Base-by-base conservation (phyloP, 164 flowering plant species). In the Stephania yunnanensis region DNA sequence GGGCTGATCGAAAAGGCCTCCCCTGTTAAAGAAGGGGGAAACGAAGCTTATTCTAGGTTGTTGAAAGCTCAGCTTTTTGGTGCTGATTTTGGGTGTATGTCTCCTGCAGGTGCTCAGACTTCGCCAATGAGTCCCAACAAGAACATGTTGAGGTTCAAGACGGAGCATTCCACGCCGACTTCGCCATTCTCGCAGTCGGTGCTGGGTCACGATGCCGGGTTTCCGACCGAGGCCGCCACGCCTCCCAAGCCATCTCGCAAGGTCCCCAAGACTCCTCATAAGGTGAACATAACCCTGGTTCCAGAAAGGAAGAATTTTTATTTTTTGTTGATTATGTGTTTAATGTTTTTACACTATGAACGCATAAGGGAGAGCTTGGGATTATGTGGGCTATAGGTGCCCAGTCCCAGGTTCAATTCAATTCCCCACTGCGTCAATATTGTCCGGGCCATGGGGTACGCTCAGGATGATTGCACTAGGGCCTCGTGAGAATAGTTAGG, bases 211-310 rank as follows among this genome's bases (percentile, higher is more conserved):
- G 91, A 91, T 70, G 75, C 58, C 25, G 90, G 87, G 55, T 53
- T 83, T 66, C 79, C 88, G 17, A 25, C 69, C 6, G 99, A 90
- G 76, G 73, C 76, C 50, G 82, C 91, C 1, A 87, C 97, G 9
- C 91, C 97, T 48, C 94, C 97, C 0, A 95, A 92, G 85, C 94
- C 93, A 0, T 90, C 92, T 0, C 69, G 99, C 76, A 95, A 92
- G 78, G 91, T 95, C 19, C 91, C 98, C 71, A 95, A 93, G 85
- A 92, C 98, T 7, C 98, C 99, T 31, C 92, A 93, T 63, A 95
- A 95, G 98, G 99, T 91, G 73, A 15, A 29, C 11, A 17, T 64
- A 10, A 20, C 1, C 30, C 25, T 46, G 29, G n/a, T 6, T 69
- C 15, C 3, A 45, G 10, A 9, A 10, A 58, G n/a, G 7, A 58